Percentiles rank a stretch among this genome's conserved stretches.
phyloP scores from a whole-genome alignment of 257 asterid species.

The Forsythia suspensa region DNA sequence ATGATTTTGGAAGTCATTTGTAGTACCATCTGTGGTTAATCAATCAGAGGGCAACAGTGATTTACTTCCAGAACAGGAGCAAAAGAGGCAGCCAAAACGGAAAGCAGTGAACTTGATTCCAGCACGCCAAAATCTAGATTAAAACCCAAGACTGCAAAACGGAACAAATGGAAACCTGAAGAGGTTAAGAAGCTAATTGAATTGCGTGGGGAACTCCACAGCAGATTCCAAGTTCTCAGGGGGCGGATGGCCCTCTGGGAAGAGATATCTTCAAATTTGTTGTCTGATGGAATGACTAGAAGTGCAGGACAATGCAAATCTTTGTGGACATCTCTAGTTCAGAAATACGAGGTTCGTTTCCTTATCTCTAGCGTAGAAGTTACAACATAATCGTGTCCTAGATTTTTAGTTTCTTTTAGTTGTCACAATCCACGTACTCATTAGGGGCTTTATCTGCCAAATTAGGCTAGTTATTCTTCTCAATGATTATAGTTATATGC shows the following conservation, averaged over 20 bases:
- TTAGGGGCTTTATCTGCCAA: not conserved
- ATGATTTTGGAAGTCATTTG: conserved; percentile 52
- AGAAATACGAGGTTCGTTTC: conserved; percentile 80
- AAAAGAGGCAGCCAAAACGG: conserved; percentile 34
- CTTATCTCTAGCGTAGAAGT: not conserved
- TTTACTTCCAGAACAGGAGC: conserved; percentile 38
- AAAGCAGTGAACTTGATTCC: conserved; percentile 40
- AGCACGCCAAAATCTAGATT: conserved; percentile 35
- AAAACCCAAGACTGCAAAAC: conserved; percentile 53
- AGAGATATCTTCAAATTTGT: conserved; percentile 78
- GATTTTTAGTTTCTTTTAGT: not conserved
- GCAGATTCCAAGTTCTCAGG: conserved; percentile 82
- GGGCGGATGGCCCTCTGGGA: conserved; percentile 99
- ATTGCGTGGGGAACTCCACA: conserved; percentile 81
- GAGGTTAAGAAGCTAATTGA: conserved; percentile 74
- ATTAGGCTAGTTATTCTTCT: not conserved
- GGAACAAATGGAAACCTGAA: conserved; percentile 92
- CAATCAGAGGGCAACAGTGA: conserved; percentile 19
- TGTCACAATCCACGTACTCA: not conserved
- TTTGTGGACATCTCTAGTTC: conserved; percentile 93
- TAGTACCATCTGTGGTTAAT: conserved; percentile 32
- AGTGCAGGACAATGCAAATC: conserved; percentile 96
- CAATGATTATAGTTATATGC: not conserved
- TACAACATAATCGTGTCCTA: not conserved
- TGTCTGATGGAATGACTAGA: conserved; percentile 60